phyloP scores from a whole-genome alignment of 2,329 filamentous ascomycete species.

The Nothopassalora personata region DNA sequence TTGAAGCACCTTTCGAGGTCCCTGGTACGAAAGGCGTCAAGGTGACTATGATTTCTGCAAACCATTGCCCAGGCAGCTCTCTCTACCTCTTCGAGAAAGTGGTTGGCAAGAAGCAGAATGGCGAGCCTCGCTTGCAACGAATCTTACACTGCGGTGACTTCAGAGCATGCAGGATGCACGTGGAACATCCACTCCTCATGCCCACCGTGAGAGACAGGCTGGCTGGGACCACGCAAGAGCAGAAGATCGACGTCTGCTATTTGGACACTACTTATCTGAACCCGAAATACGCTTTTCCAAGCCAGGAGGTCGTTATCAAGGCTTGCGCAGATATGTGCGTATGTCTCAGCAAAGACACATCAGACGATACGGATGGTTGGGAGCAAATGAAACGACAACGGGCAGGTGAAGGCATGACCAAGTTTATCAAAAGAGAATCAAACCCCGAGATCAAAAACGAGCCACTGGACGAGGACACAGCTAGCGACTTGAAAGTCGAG shows the following conservation, averaged over 20 bases:
- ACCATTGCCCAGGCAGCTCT: conserved; percentile 93
- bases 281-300: conserved; percentile 89
- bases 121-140: conserved; percentile 58
- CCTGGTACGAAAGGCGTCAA: conserved; percentile 75
- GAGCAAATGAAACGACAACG: conserved; percentile 52
- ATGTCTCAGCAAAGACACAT: conserved; percentile 63
- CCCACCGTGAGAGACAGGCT: conserved; percentile 67
- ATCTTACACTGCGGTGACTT: conserved; percentile 96
- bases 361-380: conserved; percentile 52
- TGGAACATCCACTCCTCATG: conserved; percentile 73
- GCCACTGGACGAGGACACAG: conserved; percentile 34
- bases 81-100: conserved; percentile 87
- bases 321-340: conserved; percentile 85
- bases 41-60: conserved; percentile 93
- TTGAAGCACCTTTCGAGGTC: conserved; percentile 72
- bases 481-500: conserved; percentile 31
- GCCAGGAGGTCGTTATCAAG: conserved; percentile 77
- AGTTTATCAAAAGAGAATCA: conserved; percentile 52
- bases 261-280: conserved; percentile 96
- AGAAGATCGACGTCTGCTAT: conserved; percentile 92
- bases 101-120: conserved; percentile 54
- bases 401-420: conserved; percentile 56
- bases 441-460: conserved; percentile 35
- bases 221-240: conserved; percentile 67
- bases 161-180: conserved; percentile 77